Evolutionary conservation across 1,284 basidiomycete genomes (phyloP).

Genomic region (Athelia psychrophila): DNA sequence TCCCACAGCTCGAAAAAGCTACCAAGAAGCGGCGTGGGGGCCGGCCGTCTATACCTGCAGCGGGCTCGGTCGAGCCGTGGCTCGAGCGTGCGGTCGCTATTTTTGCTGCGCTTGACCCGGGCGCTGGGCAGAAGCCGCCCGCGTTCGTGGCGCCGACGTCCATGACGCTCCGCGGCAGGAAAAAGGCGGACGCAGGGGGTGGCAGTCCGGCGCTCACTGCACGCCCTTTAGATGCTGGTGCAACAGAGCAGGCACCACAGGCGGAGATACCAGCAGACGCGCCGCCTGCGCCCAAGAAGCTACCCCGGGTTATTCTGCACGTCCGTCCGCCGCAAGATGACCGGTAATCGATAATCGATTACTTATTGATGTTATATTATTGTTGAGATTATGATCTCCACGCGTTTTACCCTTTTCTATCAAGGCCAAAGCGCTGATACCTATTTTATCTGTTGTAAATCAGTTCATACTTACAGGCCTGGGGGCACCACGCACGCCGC

Average conservation of each 20-base stretch:
- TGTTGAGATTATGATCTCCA: no score
- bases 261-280: no score
- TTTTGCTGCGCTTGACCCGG: slow-evolving; percentile 38
- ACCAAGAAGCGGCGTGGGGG: slow-evolving; percentile 60
- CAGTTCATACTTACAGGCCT: no score
- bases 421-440: no score
- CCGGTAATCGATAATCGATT: not conserved
- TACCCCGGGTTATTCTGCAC: slow-evolving; percentile 53
- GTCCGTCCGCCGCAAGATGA: slow-evolving; percentile 38
- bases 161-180: slow-evolving; percentile 58
- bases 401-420: no score
- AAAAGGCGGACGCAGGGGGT: slow-evolving; percentile 23
- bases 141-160: slow-evolving; percentile 34
- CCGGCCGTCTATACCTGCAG: slow-evolving; percentile 32
- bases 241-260: no score
- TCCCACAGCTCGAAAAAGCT: slow-evolving; percentile 63
- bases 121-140: slow-evolving; percentile 17
- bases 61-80: slow-evolving; percentile 43
- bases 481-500: no score
- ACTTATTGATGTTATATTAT: no score
- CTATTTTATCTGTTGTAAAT: no score
- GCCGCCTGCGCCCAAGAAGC: slow-evolving; percentile 33
- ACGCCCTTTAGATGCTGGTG: no score
- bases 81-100: slow-evolving; percentile 48
- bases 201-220: not conserved